Percentiles rank a stretch among this genome's conserved stretches.
These are phyloP conservation scores for Termitomyces sp. DNA, from an alignment of 1,284 basidiomycete species.

Conservation along the genomic window DNA sequence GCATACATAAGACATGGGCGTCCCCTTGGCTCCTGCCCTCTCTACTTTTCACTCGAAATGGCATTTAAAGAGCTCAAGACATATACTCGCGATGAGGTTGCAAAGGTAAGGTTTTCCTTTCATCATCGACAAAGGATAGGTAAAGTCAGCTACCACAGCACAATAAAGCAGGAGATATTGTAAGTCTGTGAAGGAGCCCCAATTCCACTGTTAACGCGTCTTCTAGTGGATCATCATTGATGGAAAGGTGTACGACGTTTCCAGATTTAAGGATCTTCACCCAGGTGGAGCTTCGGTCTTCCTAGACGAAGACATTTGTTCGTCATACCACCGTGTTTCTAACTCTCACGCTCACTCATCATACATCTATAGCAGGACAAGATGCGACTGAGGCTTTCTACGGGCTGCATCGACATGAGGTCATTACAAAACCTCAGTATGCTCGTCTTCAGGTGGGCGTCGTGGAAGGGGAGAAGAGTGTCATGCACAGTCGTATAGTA, in stretches of 20 bases:
- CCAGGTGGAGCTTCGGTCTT: slow-evolving; percentile 79
- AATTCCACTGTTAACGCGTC: slow-evolving; percentile 12
- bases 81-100: slow-evolving; percentile 50
- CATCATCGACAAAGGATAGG: slow-evolving; percentile 20
- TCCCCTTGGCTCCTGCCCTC: background rate
- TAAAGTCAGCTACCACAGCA: slow-evolving; percentile 41
- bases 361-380: slow-evolving; percentile 52
- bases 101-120: slow-evolving; percentile 32
- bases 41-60: slow-evolving; percentile 23
- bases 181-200: slow-evolving; percentile 19
- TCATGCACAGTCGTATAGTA: slow-evolving; percentile 45
- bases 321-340: slow-evolving; percentile 26
- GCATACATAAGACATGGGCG: no score
- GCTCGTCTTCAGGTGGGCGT: slow-evolving; percentile 64
- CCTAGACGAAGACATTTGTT: slow-evolving; percentile 65
- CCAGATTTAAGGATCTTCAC: slow-evolving; percentile 74
- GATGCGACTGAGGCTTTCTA: slow-evolving; percentile 87
- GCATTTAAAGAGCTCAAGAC: slow-evolving; percentile 39
- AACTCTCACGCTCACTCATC: slow-evolving; percentile 18
- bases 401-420: slow-evolving; percentile 75
- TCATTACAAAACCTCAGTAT: slow-evolving; percentile 74
- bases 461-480: slow-evolving; percentile 60
- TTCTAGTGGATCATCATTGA: slow-evolving; percentile 80
- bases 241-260: slow-evolving; percentile 77
- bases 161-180: slow-evolving; percentile 59